These are phyloP conservation scores for Spathaspora sp. DNA, from an alignment of 1,139 yeast genomes.

Conservation along the genomic window DNA sequence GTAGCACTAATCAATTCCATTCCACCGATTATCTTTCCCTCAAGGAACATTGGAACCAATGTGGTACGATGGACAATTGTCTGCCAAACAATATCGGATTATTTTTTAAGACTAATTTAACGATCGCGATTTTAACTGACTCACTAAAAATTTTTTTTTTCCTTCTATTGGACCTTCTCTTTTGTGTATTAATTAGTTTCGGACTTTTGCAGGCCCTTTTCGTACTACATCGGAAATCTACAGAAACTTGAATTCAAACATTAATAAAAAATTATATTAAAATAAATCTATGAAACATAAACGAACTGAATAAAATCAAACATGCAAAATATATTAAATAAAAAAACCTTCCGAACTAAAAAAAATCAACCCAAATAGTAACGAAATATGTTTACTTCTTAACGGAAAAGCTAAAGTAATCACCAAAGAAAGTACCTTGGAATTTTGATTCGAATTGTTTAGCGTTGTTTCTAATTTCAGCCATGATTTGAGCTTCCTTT, in stretches of 20 bases:
- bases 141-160: not conserved
- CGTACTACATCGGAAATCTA: not conserved
- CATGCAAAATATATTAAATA: not conserved
- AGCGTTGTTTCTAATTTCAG: conserved; percentile 40
- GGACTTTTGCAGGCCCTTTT: conserved; percentile 2
- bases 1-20: not conserved
- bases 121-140: not conserved
- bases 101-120: not conserved
- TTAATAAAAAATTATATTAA: not conserved
- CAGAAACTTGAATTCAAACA: not conserved
- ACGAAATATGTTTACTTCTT: conserved; percentile 10
- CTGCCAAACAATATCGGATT: not conserved
- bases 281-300: not conserved
- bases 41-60: no score
- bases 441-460: conserved; percentile 42
- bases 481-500: conserved; percentile 51
- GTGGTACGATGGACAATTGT: not conserved
- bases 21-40: not conserved
- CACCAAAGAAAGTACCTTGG: conserved; percentile 45
- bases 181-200: not conserved
- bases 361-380: not conserved
- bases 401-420: conserved; percentile 40
- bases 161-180: conserved; percentile 1
- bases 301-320: not conserved
- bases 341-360: not conserved